Evolutionary conservation across 805 yeast genomes (phyloP), one percentile per base, ranked within the genome.

Genomic region (Myxozyma neotropica): DNA sequence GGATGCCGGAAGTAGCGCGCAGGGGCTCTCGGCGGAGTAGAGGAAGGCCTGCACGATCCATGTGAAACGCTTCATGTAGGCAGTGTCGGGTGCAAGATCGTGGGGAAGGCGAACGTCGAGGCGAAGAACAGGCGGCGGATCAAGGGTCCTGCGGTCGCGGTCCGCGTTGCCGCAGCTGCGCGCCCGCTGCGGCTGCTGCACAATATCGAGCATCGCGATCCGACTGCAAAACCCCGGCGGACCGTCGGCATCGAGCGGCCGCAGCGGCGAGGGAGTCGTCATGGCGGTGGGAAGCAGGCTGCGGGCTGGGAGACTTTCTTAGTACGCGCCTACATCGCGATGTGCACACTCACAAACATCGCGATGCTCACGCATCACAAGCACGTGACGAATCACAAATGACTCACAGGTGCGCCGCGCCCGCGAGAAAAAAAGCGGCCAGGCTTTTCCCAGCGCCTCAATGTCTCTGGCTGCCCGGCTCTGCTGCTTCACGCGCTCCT

Each of bases 131-230:
- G 67, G 67, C 45, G 67, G 67, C 17, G 67, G 67, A 33, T 63
- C 67, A 36, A 63, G 59, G 27, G 59, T 53, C 36, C 67, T 61
- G 24, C 67, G 54, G 60, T 63, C 67, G 35, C 65, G 55, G 53
- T 61, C 67, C 3, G 62, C 57, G 47, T 61, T 61, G n/a, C 67
- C 67, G 52, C 67, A 61, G 23, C 58, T 46, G 27, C 66, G 66
- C 21, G 67, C 66, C n/a, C 62, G 62, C 38, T 19, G 53, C n/a
- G 67, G 67, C 49, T 63, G 67, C 51, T 63, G 67, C 27, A 61
- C 40, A 38, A 61, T 58, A 7, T 48, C 44, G 36, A 61, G 56
- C 26, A 29, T 31, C 15, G 64, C 65, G 3, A 53, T 44, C 45
- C 53, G 61, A 26, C 23, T 13, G 42, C 38, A 13, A 43, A 59